These are phyloP conservation scores for Plasmodium relictum DNA, from an alignment of 169 alveolate species.

Conservation along the genomic window DNA sequence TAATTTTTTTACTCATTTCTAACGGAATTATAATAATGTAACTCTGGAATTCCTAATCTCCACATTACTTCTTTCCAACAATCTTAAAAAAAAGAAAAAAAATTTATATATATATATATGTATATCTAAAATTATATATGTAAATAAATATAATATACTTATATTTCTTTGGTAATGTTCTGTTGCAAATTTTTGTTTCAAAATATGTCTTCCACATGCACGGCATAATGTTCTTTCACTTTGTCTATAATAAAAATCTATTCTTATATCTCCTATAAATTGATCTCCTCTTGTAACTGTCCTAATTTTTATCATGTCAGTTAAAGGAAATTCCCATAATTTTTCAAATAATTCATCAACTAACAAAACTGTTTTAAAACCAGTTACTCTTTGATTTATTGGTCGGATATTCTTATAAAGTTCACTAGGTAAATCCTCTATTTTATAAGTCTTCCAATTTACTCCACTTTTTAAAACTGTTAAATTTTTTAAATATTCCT, in stretches of 20 bases:
- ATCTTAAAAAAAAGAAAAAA: slow-evolving; percentile 13
- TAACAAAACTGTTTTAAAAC: slow-evolving; percentile 78
- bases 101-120: slow-evolving; percentile 5
- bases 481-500: slow-evolving; percentile 36
- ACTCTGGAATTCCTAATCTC: slow-evolving; percentile 76
- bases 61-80: slow-evolving; percentile 78
- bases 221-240: slow-evolving; percentile 84
- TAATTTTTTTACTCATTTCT: slow-evolving; percentile 40
- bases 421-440: slow-evolving; percentile 62
- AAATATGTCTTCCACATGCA: slow-evolving; percentile 82
- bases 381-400: slow-evolving; percentile 83
- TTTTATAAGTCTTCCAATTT: slow-evolving; percentile 72
- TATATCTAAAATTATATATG: not conserved
- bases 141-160: slow-evolving; percentile 14
- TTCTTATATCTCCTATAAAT: slow-evolving; percentile 82
- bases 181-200: slow-evolving; percentile 83
- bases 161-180: slow-evolving; percentile 81
- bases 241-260: slow-evolving; percentile 81
- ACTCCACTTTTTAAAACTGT: slow-evolving; percentile 60
- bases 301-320: slow-evolving; percentile 80
- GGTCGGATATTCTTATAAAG: slow-evolving; percentile 77
- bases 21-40: slow-evolving; percentile 66
- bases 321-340: slow-evolving; percentile 83
- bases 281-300: slow-evolving; percentile 85
- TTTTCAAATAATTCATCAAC: slow-evolving; percentile 84